Conservation (phyloP, 345 rosid species). For the Gossypium ekmanianum region DNA sequence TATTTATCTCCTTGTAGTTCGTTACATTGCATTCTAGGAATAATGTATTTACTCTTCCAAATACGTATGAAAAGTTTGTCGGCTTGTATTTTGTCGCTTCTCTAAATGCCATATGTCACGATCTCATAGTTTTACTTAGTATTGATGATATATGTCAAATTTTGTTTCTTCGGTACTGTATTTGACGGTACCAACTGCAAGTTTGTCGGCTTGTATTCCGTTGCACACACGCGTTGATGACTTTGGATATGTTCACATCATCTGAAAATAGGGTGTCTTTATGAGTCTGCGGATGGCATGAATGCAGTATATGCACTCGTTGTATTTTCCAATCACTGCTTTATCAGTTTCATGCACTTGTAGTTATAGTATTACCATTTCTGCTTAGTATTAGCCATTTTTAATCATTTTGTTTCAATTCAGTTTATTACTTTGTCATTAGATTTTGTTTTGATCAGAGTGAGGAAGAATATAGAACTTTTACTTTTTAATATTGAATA, state of each 20-base stretch:
- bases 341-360: conserved; percentile 1
- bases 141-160: neutral
- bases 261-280: neutral
- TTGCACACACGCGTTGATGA: neutral
- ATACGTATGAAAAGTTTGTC: conserved; percentile 4
- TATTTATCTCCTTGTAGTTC: neutral
- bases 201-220: conserved; percentile 15
- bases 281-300: neutral
- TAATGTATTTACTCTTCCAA: neutral
- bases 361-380: neutral
- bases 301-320: neutral
- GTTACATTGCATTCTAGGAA: conserved; percentile 1
- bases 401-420: neutral
- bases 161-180: neutral
- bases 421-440: neutral
- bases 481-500: no score
- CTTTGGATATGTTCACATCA: neutral
- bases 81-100: neutral
- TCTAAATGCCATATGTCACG: neutral
- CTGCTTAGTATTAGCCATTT: neutral
- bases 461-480: neutral
- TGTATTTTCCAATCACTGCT: neutral
- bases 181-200: neutral
- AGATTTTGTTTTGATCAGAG: neutral
- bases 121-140: neutral